Conservation (phyloP, 805 yeast species). For the Saturnispora saitoi region DNA sequence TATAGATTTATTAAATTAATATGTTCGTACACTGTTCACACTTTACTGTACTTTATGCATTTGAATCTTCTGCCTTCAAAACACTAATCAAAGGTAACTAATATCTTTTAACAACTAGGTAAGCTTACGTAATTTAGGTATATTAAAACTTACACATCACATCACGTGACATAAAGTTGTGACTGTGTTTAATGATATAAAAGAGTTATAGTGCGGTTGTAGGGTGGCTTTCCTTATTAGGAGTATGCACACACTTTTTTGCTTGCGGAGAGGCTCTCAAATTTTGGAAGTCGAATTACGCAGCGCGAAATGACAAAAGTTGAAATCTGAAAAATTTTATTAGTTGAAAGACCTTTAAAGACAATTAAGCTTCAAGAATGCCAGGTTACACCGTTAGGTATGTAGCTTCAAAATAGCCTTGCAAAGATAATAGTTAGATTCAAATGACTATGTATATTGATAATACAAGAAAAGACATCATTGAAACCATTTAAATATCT, state of each 20-base stretch:
- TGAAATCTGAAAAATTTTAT: constrained; percentile 7
- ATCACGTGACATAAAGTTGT: not conserved
- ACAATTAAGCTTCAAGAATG: constrained; percentile 34
- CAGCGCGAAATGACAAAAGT: constrained; percentile 1
- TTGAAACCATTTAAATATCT: too few species aligned
- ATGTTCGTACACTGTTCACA: not conserved
- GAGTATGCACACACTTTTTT: not conserved
- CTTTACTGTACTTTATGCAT: not conserved
- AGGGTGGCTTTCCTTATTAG: not conserved
- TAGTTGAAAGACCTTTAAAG: not conserved
- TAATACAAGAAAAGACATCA: not conserved
- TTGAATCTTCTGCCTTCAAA: too few species aligned
- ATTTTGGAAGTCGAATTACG: too few species aligned
- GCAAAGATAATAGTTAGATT: not conserved
- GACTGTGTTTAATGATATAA: not conserved
- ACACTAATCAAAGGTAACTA: too few species aligned
- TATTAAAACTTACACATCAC: too few species aligned
- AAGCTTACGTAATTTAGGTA: not conserved
- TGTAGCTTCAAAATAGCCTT: constrained; percentile 31
- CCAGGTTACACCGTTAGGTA: constrained; percentile 98
- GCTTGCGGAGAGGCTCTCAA: too few species aligned
- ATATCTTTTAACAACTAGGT: not conserved
- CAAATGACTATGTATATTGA: not conserved
- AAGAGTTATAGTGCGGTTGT: not conserved
- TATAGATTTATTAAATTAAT: constrained; percentile 4